Evolutionary conservation across 129 eudicot genomes (phyloP).

Genomic region (Flaveria trinervia): DNA sequence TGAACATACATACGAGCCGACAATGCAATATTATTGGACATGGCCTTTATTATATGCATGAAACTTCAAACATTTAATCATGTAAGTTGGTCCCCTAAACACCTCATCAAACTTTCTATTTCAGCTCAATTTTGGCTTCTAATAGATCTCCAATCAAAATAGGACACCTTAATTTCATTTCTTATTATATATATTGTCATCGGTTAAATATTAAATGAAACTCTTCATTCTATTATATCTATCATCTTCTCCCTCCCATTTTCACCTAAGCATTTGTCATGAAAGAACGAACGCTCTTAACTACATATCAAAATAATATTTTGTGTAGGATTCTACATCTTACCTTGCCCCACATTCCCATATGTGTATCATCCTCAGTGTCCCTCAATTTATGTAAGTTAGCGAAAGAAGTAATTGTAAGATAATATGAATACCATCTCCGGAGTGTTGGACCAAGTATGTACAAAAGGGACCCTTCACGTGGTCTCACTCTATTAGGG

Average conservation of each 20-base stretch:
- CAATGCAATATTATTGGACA: slow-evolving; percentile 39
- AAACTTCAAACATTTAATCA: slow-evolving; percentile 32
- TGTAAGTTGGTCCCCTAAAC: slow-evolving; percentile 36
- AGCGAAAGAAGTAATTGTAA: slow-evolving; percentile 30
- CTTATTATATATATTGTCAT: slow-evolving; percentile 2
- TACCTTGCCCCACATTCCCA: background rate
- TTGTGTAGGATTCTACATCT: background rate
- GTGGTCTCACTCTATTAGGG: slow-evolving; percentile 31
- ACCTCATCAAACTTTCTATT: slow-evolving; percentile 37
- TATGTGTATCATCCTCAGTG: slow-evolving; percentile 19
- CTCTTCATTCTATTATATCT: background rate
- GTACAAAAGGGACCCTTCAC: slow-evolving; percentile 30
- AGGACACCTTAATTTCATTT: slow-evolving; percentile 18
- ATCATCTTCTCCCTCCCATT: too few species aligned
- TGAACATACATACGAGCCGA: slow-evolving; percentile 32
- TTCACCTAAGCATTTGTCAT: too few species aligned
- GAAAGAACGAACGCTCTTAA: background rate
- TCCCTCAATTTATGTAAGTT: slow-evolving; percentile 22
- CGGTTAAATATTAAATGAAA: slow-evolving; percentile 3
- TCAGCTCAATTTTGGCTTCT: slow-evolving; percentile 35
- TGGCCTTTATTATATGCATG: slow-evolving; percentile 31
- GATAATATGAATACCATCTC: slow-evolving; percentile 23
- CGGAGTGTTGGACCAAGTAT: slow-evolving; percentile 11
- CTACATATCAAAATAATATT: background rate
- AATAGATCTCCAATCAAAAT: slow-evolving; percentile 18